These are phyloP conservation scores for Saccharomyces hybrid DNA, from an alignment of 1,139 yeast species.

Conservation along the genomic window DNA sequence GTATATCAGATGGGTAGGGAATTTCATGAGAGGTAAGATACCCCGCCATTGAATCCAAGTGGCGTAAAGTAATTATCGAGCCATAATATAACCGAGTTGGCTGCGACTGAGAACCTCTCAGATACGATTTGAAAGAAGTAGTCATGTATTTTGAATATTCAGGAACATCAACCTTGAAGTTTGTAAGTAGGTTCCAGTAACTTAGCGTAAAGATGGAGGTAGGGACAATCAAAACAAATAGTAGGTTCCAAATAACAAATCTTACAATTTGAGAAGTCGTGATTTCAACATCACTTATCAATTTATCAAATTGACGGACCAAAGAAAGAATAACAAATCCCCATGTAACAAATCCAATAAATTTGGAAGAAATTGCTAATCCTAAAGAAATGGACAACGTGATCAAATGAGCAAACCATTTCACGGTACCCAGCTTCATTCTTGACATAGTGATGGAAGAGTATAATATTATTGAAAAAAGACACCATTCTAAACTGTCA, in stretches of 20 bases:
- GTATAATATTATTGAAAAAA: slow-evolving; percentile 39
- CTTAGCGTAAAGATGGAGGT: slow-evolving; percentile 40
- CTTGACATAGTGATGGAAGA: slow-evolving; percentile 40
- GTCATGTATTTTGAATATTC: slow-evolving; percentile 42
- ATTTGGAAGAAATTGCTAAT: slow-evolving; percentile 41
- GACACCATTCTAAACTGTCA: slow-evolving; percentile 46
- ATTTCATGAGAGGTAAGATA: slow-evolving; percentile 63
- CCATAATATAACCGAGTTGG: slow-evolving; percentile 55
- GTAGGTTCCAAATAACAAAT: slow-evolving; percentile 33
- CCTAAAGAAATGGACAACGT: slow-evolving; percentile 34
- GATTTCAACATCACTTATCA: neutral
- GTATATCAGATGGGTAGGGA: slow-evolving; percentile 47
- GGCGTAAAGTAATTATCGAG: slow-evolving; percentile 61
- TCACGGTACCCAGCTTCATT: slow-evolving; percentile 33
- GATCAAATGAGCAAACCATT: slow-evolving; percentile 42
- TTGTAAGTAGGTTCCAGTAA: slow-evolving; percentile 44
- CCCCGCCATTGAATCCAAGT: slow-evolving; percentile 46
- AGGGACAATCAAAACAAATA: slow-evolving; percentile 43
- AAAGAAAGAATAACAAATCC: neutral
- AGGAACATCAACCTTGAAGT: slow-evolving; percentile 41
- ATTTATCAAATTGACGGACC: neutral
- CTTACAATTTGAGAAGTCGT: slow-evolving; percentile 24
- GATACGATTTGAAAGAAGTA: slow-evolving; percentile 48
- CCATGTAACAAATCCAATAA: slow-evolving; percentile 45
- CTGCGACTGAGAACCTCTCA: slow-evolving; percentile 31